Percentiles rank a stretch among this genome's conserved stretches.
These are phyloP conservation scores for Candida montana DNA, from an alignment of 805 yeast species.

Conservation along the genomic window DNA sequence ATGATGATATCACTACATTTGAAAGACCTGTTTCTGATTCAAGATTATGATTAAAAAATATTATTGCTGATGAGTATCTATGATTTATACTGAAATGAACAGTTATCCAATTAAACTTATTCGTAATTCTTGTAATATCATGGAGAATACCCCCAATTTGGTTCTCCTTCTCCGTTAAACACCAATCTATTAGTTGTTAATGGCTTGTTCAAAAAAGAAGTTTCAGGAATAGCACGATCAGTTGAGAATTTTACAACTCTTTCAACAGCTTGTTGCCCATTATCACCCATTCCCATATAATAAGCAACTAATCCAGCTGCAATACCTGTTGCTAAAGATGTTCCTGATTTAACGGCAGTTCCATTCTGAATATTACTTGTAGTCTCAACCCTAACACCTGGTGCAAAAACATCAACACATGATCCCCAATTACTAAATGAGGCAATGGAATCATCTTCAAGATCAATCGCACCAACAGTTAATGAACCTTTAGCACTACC, in stretches of 20 bases:
- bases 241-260: conserved; percentile 41
- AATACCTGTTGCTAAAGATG: conserved; percentile 44
- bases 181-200: conserved; percentile 57
- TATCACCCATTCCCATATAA: conserved; percentile 37
- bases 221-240: conserved; percentile 41
- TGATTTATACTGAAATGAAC: too few species aligned
- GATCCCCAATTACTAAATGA: conserved; percentile 40
- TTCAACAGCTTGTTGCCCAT: conserved; percentile 29
- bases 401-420: conserved; percentile 48
- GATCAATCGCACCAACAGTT: conserved; percentile 87
- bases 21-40: conserved; percentile 17
- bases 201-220: conserved; percentile 40
- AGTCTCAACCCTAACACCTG: conserved; percentile 43
- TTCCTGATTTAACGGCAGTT: conserved; percentile 37
- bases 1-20: conserved; percentile 61
- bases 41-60: conserved; percentile 7
- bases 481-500: conserved; percentile 51
- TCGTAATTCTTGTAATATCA: not conserved
- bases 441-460: conserved; percentile 51
- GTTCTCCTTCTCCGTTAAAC: conserved; percentile 32
- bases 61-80: too few species aligned
- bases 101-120: not conserved
- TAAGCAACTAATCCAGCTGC: conserved; percentile 42
- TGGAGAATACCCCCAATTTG: conserved; percentile 19
- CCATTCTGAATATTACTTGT: conserved; percentile 29